Evolutionary conservation across 139 green algal species (phyloP).

Genomic region (Eudorina sp.): DNA sequence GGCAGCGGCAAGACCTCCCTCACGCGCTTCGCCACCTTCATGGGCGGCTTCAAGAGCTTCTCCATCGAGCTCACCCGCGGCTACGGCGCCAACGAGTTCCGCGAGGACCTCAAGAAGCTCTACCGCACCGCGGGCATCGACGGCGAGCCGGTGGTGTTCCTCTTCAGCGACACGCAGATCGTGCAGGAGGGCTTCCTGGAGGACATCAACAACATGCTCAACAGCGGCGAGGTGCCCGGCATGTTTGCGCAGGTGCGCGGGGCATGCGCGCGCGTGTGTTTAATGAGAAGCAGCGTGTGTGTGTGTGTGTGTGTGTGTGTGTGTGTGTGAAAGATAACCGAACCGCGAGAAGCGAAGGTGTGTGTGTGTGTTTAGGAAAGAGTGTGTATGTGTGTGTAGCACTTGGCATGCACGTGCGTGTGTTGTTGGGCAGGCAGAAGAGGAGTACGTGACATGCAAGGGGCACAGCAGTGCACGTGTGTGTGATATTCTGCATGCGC

Average conservation of each 20-base stretch:
- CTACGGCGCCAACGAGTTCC: conserved; percentile 82
- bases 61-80: conserved; percentile 75
- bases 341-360: too few relatives aligned
- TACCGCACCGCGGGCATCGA: conserved; percentile 73
- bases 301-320: too few relatives aligned
- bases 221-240: conserved; percentile 83
- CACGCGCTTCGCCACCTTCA: conserved; percentile 84
- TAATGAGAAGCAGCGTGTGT: too few relatives aligned
- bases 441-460: too few relatives aligned
- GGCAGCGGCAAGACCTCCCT: conserved; percentile 85
- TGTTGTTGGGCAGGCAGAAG: too few relatives aligned
- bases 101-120: conserved; percentile 89
- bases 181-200: conserved; percentile 84
- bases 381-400: too few relatives aligned
- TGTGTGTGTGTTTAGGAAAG: too few relatives aligned
- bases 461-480: too few relatives aligned
- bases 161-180: conserved; percentile 88
- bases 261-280: too few relatives aligned
- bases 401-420: too few relatives aligned
- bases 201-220: conserved; percentile 92
- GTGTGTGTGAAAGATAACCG: too few relatives aligned
- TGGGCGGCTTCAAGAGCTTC: conserved; percentile 78
- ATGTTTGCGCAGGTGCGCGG: conserved; percentile 61
- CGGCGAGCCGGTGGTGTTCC: conserved; percentile 79
- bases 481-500: too few relatives aligned